These are phyloP conservation scores for Candida nonsorbophila DNA, from an alignment of 805 yeast species.

Conservation along the genomic window DNA sequence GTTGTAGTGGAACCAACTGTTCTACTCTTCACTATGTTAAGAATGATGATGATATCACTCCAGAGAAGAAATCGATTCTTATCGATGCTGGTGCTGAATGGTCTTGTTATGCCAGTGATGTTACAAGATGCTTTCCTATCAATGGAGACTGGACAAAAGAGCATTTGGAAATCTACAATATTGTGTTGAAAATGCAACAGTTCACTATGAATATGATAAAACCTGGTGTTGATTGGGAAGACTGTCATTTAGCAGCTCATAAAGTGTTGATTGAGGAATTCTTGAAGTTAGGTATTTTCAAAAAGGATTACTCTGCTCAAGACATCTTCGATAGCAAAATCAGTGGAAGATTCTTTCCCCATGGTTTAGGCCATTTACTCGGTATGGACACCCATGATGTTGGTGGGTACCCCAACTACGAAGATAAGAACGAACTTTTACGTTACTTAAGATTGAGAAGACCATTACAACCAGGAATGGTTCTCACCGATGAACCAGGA, in stretches of 20 bases:
- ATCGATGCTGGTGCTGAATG: conserved; percentile 98
- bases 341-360: conserved; percentile 84
- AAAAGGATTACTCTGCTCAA: conserved; percentile 44
- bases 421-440: conserved; percentile 74
- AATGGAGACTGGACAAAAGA: conserved; percentile 87
- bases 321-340: conserved; percentile 69
- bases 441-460: conserved; percentile 79
- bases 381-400: conserved; percentile 98
- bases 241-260: conserved; percentile 76
- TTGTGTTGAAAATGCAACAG: conserved; percentile 79
- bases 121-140: conserved; percentile 92
- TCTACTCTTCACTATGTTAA: conserved; percentile 87
- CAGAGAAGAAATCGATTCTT: conserved; percentile 59
- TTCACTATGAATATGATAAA: conserved; percentile 65
- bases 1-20: conserved; percentile 89
- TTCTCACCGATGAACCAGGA: conserved; percentile 94
- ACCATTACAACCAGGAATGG: conserved; percentile 67
- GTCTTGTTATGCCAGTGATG: conserved; percentile 89
- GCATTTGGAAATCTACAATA: conserved; percentile 73
- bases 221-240: conserved; percentile 87
- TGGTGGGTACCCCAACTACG: conserved; percentile 82
- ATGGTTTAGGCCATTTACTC: conserved; percentile 88
- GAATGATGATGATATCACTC: conserved; percentile 53
- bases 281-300: conserved; percentile 70
- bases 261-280: conserved; percentile 67